These are phyloP conservation scores for Osmanthus fragrans DNA, from an alignment of 257 asterid genomes.

Conservation along the genomic window DNA sequence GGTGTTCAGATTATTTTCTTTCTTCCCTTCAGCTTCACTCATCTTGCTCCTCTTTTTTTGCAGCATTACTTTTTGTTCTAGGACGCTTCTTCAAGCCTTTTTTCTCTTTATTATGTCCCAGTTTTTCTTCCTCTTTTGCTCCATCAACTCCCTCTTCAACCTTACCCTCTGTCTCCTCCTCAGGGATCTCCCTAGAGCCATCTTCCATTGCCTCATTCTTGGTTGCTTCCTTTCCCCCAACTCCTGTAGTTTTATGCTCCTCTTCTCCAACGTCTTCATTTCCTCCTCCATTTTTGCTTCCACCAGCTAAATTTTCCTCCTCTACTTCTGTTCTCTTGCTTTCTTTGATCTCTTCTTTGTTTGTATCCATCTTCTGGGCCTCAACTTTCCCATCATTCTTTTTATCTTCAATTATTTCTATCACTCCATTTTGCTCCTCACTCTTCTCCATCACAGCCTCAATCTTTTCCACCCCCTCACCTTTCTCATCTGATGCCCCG, in stretches of 20 bases:
- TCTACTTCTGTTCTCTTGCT: neutral
- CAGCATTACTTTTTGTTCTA: constrained; percentile 43
- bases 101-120: constrained; percentile 23
- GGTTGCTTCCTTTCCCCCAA: neutral
- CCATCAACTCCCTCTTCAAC: neutral
- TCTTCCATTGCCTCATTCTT: constrained; percentile 23
- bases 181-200: constrained; percentile 21
- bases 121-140: constrained; percentile 3
- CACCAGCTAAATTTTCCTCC: neutral
- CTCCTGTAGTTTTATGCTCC: neutral
- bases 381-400: neutral
- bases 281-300: neutral
- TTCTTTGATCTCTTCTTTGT: neutral
- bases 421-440: constrained; percentile 20
- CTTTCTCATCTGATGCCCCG: neutral
- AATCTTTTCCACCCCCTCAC: neutral
- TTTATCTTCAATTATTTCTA: constrained; percentile 3
- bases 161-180: neutral
- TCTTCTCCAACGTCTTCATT: neutral
- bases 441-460: constrained; percentile 14
- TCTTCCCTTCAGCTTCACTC: constrained; percentile 37
- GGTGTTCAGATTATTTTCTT: constrained; percentile 20
- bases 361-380: neutral
- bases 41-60: constrained; percentile 38
- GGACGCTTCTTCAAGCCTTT: constrained; percentile 54